Base-by-base conservation (phyloP, 768 basidiomycete species). In the Boletus insuetus region DNA sequence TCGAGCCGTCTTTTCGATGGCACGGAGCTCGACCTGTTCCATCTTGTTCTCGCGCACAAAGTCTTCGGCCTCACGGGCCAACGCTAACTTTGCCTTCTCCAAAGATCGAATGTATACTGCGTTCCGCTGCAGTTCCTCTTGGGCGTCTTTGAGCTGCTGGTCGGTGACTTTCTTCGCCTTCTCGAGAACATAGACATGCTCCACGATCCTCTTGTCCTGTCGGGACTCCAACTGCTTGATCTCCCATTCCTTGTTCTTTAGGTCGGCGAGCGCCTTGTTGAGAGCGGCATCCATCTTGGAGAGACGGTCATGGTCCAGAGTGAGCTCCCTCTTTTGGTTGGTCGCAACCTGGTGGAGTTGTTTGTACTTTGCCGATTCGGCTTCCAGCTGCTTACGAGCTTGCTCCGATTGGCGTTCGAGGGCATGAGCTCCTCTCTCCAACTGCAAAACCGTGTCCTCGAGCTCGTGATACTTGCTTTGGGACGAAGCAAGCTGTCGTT, bases 121-220 rank as follows among this genome's bases (percentile, higher is more conserved):
- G 41, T 90, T 86, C 56, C 85, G 84, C 69, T 86, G 79, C 32
- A 96, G 71, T 68, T 96, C 93, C 19, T 78, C 71, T 53, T 90
- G 86, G 0, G 94, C 89, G 3, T 91, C 90, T 19, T 78, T 82
- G 16, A 98, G 83, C 66, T 97, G 92, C 38, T 89, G 84, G 68
- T 98, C 96, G 1, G 96, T 95, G 53, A 96, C 86, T 35, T 86
- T 86, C 71, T 98, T 98, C 16, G 96, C 96, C 68, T 95, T 91
- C 69, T 98, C 94, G 12, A 96, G 79, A 29, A 98, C 96, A 68
- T 98, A 87, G 24, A 97, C 92, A 65, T 98, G 96, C 71, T 98
- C 95, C 42, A 98, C 94, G 55, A 97, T 95, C n/a, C 91, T 97
- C 76, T 95, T 98, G 76, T 98, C 93, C 66, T 97, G 89, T 66